Evolutionary conservation across 179 eudicot species (phyloP).

Genomic region (Spinacia oleracea): DNA sequence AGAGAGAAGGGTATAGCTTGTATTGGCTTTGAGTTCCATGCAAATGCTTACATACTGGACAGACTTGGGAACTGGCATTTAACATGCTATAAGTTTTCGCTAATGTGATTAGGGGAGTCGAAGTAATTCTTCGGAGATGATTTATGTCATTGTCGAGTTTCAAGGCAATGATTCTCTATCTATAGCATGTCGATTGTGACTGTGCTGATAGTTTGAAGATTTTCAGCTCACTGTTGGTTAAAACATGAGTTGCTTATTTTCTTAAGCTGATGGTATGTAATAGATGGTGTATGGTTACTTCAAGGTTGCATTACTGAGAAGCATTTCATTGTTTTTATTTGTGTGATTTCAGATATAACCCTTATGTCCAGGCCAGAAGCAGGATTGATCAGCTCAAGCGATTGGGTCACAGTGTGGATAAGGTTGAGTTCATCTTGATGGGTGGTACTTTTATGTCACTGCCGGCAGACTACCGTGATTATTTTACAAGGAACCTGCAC

Average conservation of each 20-base stretch:
- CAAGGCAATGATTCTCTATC: neutral
- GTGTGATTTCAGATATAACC: conserved; percentile 73
- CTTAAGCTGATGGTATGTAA: neutral
- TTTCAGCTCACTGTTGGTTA: neutral
- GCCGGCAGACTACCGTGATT: conserved; percentile 94
- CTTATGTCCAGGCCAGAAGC: conserved; percentile 96
- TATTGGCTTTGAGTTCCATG: neutral
- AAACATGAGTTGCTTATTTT: neutral
- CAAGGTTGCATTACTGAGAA: neutral
- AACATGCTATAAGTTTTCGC: neutral
- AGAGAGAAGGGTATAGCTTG: neutral
- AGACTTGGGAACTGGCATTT: neutral
- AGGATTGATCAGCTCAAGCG: conserved; percentile 98
- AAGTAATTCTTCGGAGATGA: neutral
- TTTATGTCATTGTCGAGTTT: neutral
- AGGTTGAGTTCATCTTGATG: conserved; percentile 99
- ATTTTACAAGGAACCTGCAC: conserved; percentile 85
- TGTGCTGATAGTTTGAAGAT: neutral
- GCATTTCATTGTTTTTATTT: conserved; percentile 4
- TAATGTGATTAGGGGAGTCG: neutral
- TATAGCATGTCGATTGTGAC: neutral
- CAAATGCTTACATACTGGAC: neutral
- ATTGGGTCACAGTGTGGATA: conserved; percentile 95
- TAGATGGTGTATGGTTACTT: neutral
- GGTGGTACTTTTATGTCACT: conserved; percentile 99